phyloP scores from a whole-genome alignment of 2,329 filamentous ascomycete species.

The Rhytidhysteron rufulum region DNA sequence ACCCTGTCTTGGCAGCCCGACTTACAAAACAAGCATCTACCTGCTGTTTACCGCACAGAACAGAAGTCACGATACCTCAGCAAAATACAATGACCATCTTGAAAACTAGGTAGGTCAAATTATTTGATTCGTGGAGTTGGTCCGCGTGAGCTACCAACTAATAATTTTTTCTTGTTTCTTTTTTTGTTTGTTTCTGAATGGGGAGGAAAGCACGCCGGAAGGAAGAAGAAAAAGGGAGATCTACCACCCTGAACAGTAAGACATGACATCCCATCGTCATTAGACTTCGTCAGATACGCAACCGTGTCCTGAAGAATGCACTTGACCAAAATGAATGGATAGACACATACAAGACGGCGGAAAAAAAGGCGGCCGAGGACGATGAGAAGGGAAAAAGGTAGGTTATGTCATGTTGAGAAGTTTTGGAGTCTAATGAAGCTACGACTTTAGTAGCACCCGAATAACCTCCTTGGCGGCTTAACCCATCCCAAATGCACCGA shows the following conservation, averaged over 20 bases:
- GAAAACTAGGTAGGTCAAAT: no score
- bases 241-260: no score
- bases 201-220: neutral
- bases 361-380: neutral
- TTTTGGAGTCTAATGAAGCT: conserved; percentile 3
- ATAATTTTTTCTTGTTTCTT: no score
- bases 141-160: neutral
- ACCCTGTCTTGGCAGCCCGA: no score
- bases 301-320: no score
- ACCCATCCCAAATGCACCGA: conserved; percentile 31
- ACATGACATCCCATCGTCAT: neutral
- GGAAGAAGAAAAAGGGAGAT: no score
- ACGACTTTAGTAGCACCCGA: conserved; percentile 26
- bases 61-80: no score
- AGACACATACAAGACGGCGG: conserved; percentile 1
- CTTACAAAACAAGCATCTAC: no score
- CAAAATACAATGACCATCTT: no score
- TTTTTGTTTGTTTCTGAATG: neutral
- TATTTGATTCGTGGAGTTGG: no score
- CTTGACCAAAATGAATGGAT: conserved; percentile 2
- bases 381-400: neutral
- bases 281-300: neutral
- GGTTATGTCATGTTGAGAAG: neutral
- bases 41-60: no score
- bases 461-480: conserved; percentile 29